Base-by-base conservation (phyloP, 2,329 filamentous ascomycete genomes). In the Clarireedia paspali region DNA sequence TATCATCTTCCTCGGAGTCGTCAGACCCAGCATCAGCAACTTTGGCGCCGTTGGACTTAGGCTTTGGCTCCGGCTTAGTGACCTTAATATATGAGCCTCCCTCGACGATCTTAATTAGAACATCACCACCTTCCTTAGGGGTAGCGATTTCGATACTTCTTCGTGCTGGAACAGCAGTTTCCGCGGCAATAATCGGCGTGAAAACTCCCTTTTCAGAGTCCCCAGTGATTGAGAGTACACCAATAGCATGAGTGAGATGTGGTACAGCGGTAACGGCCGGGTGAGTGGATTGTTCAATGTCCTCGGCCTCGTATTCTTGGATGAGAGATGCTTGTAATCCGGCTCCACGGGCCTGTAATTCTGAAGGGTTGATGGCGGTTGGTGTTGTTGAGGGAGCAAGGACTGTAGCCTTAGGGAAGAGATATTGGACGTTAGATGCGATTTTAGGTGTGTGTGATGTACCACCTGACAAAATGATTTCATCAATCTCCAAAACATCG, bases 211-310 rank as follows among this genome's bases (percentile, higher is more conserved):
- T 78, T 45, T 74, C 74, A 49, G 79, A 78, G 49, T 84, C 77
- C 42, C 75, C 78, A 14, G 77, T 76, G 57, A 82, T 75, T 64
- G 85, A 82, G 61, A 95, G 80, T 53, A 97, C 87, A 70, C 94
- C 94, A 61, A 99, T 88, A 60, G 92, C 88, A 70, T 91, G 88
- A 65, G 83, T 79, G 61, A 95, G 85, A 76, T 99, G 94, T 66
- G 91, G 90, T 52, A 95, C 91, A 15, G 91, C 92, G 36, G 92
- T 96, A 62, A 99, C 91, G 70, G 91, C 89, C 52, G 94, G 87
- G 77, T 99, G 92, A 48, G 91, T 95, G 60, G 89, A 95, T 79
- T 96, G 91, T 71, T 95, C 89, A 65, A 99, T 95, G 70, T 97
- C 92, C 63, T 90, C 85, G 64, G 84, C 80, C 67, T 99, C 94